Evolutionary conservation across 164 flowering plant genomes (phyloP).

Genomic region (Annona squamosa): DNA sequence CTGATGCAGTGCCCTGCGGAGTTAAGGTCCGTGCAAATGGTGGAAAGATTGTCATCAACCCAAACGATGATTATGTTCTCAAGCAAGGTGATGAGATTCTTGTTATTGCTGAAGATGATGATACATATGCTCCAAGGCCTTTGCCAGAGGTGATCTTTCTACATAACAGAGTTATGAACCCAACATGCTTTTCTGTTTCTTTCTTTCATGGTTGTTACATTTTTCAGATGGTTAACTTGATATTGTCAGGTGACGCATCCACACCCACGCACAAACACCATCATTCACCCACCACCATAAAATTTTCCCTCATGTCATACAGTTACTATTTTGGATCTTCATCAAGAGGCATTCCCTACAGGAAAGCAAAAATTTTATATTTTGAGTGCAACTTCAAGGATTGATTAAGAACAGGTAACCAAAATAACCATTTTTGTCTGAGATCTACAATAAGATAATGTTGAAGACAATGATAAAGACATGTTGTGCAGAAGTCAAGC

Average conservation of each 20-base stretch:
- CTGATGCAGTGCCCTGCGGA: conserved; percentile 94
- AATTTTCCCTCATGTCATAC: too few species aligned
- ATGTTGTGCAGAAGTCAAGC: too few species aligned
- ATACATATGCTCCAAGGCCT: conserved; percentile 71
- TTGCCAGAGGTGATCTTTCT: conserved; percentile 62
- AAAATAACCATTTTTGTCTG: too few species aligned
- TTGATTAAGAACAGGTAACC: too few species aligned
- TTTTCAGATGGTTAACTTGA: background rate
- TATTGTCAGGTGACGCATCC: background rate
- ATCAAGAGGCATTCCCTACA: too few species aligned
- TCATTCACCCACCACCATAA: too few species aligned
- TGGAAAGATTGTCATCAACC: conserved; percentile 77
- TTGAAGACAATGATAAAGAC: too few species aligned
- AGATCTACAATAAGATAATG: too few species aligned
- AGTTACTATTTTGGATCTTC: too few species aligned
- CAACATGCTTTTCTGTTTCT: background rate
- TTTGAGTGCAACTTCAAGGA: too few species aligned
- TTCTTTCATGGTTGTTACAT: background rate
- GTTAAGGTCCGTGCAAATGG: conserved; percentile 73
- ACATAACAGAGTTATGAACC: background rate
- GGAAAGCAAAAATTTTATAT: too few species aligned
- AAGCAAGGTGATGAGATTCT: conserved; percentile 75
- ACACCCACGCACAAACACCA: too few species aligned
- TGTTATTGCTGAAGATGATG: conserved; percentile 96
- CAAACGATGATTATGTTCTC: conserved; percentile 67